These are phyloP conservation scores for Coemansia sp. DNA, from an alignment of 192 early-diverging fungal species.

Conservation along the genomic window DNA sequence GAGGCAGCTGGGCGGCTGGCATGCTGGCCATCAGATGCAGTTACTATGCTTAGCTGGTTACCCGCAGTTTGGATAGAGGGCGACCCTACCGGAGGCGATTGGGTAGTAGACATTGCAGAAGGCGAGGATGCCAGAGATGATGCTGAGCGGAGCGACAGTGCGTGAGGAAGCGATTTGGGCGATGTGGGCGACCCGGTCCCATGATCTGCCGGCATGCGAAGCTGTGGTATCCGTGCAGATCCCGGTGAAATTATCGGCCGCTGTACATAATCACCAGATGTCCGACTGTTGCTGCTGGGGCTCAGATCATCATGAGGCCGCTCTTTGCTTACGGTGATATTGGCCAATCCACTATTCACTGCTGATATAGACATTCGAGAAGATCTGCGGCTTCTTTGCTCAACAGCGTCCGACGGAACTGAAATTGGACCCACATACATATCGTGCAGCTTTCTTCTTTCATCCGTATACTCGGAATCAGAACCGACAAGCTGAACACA, in stretches of 20 bases:
- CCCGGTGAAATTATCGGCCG: conserved; percentile 6
- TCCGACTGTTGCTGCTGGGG: neutral
- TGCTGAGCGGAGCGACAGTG: conserved; percentile 23
- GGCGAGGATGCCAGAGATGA: conserved; percentile 34
- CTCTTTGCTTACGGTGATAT: neutral
- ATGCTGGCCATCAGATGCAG: conserved; percentile 8
- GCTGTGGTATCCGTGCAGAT: conserved; percentile 13
- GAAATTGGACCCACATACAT: neutral
- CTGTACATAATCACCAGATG: conserved; percentile 1
- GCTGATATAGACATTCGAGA: conserved; percentile 12
- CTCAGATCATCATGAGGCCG: neutral
- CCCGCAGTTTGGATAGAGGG: conserved; percentile 14
- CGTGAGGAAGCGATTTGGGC: conserved; percentile 35
- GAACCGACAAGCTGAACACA: neutral
- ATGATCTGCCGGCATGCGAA: conserved; percentile 16
- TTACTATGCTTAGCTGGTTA: conserved; percentile 19
- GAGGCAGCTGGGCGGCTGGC: conserved; percentile 7
- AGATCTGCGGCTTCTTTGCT: conserved; percentile 1
- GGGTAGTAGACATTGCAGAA: conserved; percentile 21
- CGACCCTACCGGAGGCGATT: conserved; percentile 27
- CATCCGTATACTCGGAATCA: neutral
- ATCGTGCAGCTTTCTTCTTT: neutral
- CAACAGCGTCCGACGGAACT: neutral
- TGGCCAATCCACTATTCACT: neutral
- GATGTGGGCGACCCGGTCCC: conserved; percentile 17